phyloP scores from a whole-genome alignment of 768 basidiomycete genomes.

The Galerina sulciceps region DNA sequence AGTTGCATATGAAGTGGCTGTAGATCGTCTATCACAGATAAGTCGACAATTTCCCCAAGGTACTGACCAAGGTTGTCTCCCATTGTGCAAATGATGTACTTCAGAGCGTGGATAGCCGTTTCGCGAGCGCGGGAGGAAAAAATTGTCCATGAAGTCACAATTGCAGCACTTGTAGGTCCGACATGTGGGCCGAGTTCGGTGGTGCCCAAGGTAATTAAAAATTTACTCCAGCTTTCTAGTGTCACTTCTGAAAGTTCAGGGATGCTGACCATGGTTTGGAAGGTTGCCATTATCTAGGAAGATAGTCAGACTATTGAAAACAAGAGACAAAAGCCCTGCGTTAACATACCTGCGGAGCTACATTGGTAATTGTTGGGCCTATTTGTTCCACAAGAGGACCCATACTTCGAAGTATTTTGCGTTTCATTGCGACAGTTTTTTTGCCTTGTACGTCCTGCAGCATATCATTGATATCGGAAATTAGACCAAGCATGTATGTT shows the following conservation, averaged over 20 bases:
- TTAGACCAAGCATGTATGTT: slow-evolving; percentile 80
- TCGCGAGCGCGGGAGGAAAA: slow-evolving; percentile 57
- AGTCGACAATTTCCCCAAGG: slow-evolving; percentile 80
- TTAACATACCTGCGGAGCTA: slow-evolving; percentile 81
- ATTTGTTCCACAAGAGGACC: slow-evolving; percentile 73
- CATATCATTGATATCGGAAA: slow-evolving; percentile 84
- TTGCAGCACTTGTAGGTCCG: slow-evolving; percentile 84
- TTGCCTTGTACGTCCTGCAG: slow-evolving; percentile 85
- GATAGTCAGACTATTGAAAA: neutral
- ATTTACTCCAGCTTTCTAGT: slow-evolving; percentile 78
- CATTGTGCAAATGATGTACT: slow-evolving; percentile 71
- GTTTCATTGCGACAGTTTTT: slow-evolving; percentile 68
- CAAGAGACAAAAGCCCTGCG: neutral
- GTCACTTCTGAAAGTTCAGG: slow-evolving; percentile 79
- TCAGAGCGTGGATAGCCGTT: slow-evolving; percentile 62
- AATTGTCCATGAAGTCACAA: slow-evolving; percentile 76
- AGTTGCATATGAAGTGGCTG: slow-evolving; percentile 45
- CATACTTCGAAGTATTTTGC: slow-evolving; percentile 78
- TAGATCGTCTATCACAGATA: slow-evolving; percentile 74
- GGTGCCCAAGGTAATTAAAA: slow-evolving; percentile 68
- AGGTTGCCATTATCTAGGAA: slow-evolving; percentile 88
- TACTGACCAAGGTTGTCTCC: slow-evolving; percentile 55
- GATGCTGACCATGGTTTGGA: slow-evolving; percentile 86
- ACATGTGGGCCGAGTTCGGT: slow-evolving; percentile 82
- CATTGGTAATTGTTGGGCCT: slow-evolving; percentile 71